phyloP scores from a whole-genome alignment of 2,329 filamentous ascomycete species.

The Aspergillus amoenus region DNA sequence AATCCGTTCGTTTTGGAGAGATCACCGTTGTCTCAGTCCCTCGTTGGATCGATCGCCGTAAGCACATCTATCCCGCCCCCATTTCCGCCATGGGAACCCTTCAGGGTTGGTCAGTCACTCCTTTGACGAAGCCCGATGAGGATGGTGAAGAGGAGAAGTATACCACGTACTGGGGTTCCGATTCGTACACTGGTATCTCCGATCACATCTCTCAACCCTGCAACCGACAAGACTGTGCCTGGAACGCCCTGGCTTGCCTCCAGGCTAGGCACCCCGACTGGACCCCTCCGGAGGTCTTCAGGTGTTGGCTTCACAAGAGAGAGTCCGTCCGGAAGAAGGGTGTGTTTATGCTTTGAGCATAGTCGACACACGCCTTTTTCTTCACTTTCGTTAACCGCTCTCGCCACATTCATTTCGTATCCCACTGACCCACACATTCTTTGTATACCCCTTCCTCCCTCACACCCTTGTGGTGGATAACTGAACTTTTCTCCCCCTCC shows the following conservation, averaged over 20 bases:
- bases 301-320: constrained; percentile 1
- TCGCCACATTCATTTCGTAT: constrained; percentile 6
- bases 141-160: constrained; percentile 14
- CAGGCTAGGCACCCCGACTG: background rate
- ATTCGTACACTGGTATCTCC: constrained; percentile 13
- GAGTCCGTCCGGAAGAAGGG: background rate
- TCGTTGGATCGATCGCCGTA: constrained; percentile 27
- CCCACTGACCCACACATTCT: background rate
- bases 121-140: constrained; percentile 14
- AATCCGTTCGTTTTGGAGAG: constrained; percentile 27
- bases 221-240: constrained; percentile 2
- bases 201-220: background rate
- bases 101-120: constrained; percentile 16
- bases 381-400: constrained; percentile 5
- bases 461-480: background rate
- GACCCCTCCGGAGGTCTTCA: constrained; percentile 2
- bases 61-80: constrained; percentile 17
- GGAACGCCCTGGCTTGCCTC: constrained; percentile 1
- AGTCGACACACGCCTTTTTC: background rate
- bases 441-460: background rate
- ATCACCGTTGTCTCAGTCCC: constrained; percentile 22
- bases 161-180: constrained; percentile 14
- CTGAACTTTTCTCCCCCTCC: background rate
- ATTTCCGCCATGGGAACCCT: constrained; percentile 10
- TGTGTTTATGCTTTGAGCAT: background rate